Evolutionary conservation across 2,329 filamentous ascomycete species (phyloP).

Genomic region (Penicillium oxalicum): DNA sequence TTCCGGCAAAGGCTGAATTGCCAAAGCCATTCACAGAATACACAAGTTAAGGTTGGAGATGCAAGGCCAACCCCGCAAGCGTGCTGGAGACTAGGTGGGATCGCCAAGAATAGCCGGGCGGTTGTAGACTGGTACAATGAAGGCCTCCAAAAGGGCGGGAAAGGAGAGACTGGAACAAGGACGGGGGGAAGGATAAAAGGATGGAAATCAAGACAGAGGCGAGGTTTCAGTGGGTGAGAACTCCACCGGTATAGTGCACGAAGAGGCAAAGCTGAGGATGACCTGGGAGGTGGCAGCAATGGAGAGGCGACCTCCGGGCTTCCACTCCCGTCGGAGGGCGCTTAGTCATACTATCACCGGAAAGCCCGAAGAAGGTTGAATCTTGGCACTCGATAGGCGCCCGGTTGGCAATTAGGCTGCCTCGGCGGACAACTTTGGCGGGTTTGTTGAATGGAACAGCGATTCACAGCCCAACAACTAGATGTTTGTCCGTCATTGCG

Average conservation of each 20-base stretch:
- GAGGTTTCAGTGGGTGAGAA: constrained; percentile 6
- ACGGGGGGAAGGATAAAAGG: constrained; percentile 7
- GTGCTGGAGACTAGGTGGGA: constrained; percentile 15
- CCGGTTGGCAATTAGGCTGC: too few relatives aligned
- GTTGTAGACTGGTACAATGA: neutral
- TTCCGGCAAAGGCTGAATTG: constrained; percentile 10
- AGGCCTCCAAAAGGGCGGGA: neutral
- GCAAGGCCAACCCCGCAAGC: constrained; percentile 21
- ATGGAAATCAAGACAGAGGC: neutral
- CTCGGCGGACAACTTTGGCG: too few relatives aligned
- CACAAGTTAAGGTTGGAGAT: constrained; percentile 6
- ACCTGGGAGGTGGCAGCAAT: too few relatives aligned
- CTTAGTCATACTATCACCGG: too few relatives aligned
- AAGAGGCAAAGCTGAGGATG: constrained; percentile 4
- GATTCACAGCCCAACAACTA: too few relatives aligned
- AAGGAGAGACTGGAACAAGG: constrained; percentile 12
- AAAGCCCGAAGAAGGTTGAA: too few relatives aligned
- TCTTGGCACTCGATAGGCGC: too few relatives aligned
- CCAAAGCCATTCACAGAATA: constrained; percentile 16
- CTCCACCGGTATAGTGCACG: constrained; percentile 4
- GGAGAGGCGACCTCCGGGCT: too few relatives aligned
- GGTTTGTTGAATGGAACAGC: too few relatives aligned
- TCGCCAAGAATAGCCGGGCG: constrained; percentile 9
- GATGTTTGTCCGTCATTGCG: too few relatives aligned
- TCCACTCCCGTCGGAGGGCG: too few relatives aligned